These are phyloP conservation scores for Hypoxylon rickii DNA, from an alignment of 495 filamentous ascomycete species.

Conservation along the genomic window DNA sequence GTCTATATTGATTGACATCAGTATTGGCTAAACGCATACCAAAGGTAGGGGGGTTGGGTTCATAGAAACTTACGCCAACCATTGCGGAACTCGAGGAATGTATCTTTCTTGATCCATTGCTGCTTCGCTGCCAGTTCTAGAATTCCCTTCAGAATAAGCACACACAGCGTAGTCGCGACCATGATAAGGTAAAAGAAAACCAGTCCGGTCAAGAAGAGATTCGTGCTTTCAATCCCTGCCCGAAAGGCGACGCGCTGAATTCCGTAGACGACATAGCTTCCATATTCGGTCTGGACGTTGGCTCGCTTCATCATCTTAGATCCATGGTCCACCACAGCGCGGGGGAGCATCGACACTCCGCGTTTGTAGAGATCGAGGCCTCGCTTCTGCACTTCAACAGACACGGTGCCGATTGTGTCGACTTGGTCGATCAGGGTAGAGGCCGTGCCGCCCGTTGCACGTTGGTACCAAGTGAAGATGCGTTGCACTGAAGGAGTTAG, in stretches of 20 bases:
- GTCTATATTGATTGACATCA: slow-evolving; percentile 36
- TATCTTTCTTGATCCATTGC: slow-evolving; percentile 80
- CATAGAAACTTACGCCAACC: slow-evolving; percentile 62
- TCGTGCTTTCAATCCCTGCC: slow-evolving; percentile 84
- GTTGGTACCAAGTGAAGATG: slow-evolving; percentile 95
- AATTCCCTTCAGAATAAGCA: slow-evolving; percentile 76
- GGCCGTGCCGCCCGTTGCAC: slow-evolving; percentile 85
- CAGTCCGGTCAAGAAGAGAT: slow-evolving; percentile 91
- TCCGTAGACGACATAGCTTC: slow-evolving; percentile 74
- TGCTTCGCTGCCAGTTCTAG: slow-evolving; percentile 73
- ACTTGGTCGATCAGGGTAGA: slow-evolving; percentile 79
- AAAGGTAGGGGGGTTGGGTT: background rate
- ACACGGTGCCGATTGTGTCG: slow-evolving; percentile 69
- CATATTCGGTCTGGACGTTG: slow-evolving; percentile 51
- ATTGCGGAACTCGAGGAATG: slow-evolving; percentile 91
- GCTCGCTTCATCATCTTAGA: slow-evolving; percentile 47
- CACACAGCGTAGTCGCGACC: slow-evolving; percentile 66
- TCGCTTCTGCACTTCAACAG: slow-evolving; percentile 80
- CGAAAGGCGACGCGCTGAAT: slow-evolving; percentile 90
- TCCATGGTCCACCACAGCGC: slow-evolving; percentile 51
- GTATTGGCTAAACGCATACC: background rate
- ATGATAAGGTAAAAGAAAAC: slow-evolving; percentile 90
- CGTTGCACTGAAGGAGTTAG: slow-evolving; percentile 62
- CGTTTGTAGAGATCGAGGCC: slow-evolving; percentile 50
- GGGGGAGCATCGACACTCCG: slow-evolving; percentile 55